phyloP scores from a whole-genome alignment of 352 stramenopile genomes.

The Phytophthora uliginosa region DNA sequence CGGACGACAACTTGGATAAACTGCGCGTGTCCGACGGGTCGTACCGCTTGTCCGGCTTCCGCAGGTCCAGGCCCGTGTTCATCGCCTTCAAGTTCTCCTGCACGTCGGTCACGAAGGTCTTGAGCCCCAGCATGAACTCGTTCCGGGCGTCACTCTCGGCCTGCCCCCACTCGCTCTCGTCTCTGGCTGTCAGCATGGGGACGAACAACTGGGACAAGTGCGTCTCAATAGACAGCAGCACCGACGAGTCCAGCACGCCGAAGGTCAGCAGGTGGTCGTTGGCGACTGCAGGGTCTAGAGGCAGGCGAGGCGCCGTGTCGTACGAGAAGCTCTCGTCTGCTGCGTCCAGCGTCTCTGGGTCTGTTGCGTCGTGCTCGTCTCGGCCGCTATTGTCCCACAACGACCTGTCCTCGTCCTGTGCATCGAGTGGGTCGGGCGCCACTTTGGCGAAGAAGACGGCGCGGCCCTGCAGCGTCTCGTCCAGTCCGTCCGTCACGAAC shows the following conservation, averaged over 20 bases:
- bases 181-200: conserved; percentile 51
- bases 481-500: conserved; percentile 87
- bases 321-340: conserved; percentile 16
- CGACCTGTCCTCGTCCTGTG: conserved; percentile 6
- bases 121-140: conserved; percentile 88
- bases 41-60: conserved; percentile 88
- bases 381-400: not conserved
- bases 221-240: conserved; percentile 79
- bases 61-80: conserved; percentile 88
- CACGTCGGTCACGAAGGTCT: conserved; percentile 86
- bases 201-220: conserved; percentile 80
- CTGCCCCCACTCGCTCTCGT: conserved; percentile 70
- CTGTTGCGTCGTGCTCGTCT: conserved; percentile 11
- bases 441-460: conserved; percentile 87
- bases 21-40: conserved; percentile 75
- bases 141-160: conserved; percentile 71
- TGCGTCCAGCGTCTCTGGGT: conserved; percentile 36
- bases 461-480: conserved; percentile 69
- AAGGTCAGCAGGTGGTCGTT: conserved; percentile 82
- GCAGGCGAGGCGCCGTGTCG: conserved; percentile 25
- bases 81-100: conserved; percentile 93
- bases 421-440: conserved; percentile 21
- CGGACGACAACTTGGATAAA: conserved; percentile 72
- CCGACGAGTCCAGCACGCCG: conserved; percentile 74
- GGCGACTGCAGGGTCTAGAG: conserved; percentile 66